Base-by-base conservation (phyloP, 768 basidiomycete genomes). In the Suillus placidus region DNA sequence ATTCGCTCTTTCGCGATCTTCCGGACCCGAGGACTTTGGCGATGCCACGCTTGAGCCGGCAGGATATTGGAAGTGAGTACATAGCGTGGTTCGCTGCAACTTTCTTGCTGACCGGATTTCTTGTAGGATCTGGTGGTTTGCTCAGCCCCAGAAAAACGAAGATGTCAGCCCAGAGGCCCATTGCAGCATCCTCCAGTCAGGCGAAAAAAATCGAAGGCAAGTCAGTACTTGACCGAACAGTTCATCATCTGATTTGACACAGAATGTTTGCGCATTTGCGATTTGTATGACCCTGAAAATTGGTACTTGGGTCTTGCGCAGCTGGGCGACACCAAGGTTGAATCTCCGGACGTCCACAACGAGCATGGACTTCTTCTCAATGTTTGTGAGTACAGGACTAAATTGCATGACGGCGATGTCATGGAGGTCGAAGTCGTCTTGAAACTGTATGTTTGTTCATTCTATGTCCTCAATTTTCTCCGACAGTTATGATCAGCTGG, bases 381-480 rank as follows among this genome's bases (percentile, higher is more conserved):
- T 30, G 10, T 30, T 4, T 1, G 40, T 2, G 16, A 61, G 2
- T 61, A 26, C 3, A 20, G 30, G 37, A 43, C 20, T 0, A 43
- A 37, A 30, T 42, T 61, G 20, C 60, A 30, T 13, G 40, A 61
- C 5, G 14, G 5, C 3, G 10, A n/a, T 38, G n/a, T 45, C 18
- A 10, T 61, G 4, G 38, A 60, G 12, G 60, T 43, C 26, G 40
- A 61, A 61, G 5, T 61, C 20, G 23, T 61, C 16, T 61, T 51
- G 42, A 45, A 61, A 61, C 60, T 61, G 35, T 10, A 43, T 6
- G 4, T 61, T 26, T 51, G 12, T 51, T 51, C 13, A 23, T 26
- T 51, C 1, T 51, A 1, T 51, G 12, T 49, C 23, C n/a, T 26
- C 2, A 16, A 0, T 2, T 30, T 51, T 51, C 20, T 51, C 49